phyloP scores from a whole-genome alignment of 1,284 basidiomycete species.

The Marasmius sp. region DNA sequence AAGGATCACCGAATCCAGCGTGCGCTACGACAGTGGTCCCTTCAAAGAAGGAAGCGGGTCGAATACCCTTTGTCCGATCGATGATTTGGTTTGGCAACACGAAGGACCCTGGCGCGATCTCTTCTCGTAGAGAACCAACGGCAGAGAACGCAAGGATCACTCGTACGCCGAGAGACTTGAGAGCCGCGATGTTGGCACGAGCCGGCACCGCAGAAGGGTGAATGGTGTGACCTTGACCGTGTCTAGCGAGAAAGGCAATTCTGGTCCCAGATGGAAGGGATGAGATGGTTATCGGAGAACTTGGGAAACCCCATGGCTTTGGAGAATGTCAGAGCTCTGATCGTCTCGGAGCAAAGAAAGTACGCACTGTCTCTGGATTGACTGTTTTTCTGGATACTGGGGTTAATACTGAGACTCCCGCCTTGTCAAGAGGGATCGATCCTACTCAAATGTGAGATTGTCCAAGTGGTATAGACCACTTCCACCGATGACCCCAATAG shows the following conservation, averaged over 20 bases:
- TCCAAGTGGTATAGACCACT: constrained; percentile 89
- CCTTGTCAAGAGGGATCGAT: constrained; percentile 4
- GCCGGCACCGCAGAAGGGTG: constrained; percentile 78
- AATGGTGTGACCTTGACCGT: constrained; percentile 78
- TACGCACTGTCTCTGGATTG: constrained; percentile 67
- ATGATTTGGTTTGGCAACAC: constrained; percentile 92
- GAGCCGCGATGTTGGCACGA: constrained; percentile 93
- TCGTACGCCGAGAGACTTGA: constrained; percentile 89
- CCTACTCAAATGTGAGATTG: constrained; percentile 81
- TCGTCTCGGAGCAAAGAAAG: neutral
- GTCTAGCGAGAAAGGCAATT: constrained; percentile 91
- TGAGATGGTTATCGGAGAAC: constrained; percentile 89
- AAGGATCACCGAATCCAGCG: constrained; percentile 92
- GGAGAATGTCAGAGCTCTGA: constrained; percentile 4
- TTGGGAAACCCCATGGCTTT: constrained; percentile 93
- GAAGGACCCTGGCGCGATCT: constrained; percentile 91
- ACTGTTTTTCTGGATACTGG: constrained; percentile 54
- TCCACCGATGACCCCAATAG: constrained; percentile 84
- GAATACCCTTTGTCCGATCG: constrained; percentile 92
- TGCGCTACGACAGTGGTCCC: constrained; percentile 85
- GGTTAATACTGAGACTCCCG: neutral
- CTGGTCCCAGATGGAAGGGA: constrained; percentile 75
- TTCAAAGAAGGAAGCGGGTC: constrained; percentile 87
- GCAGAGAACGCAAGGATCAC: constrained; percentile 94
- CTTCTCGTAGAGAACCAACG: constrained; percentile 94